Conservation (phyloP, 23 red algal species). For the Agarophyton chilense region DNA sequence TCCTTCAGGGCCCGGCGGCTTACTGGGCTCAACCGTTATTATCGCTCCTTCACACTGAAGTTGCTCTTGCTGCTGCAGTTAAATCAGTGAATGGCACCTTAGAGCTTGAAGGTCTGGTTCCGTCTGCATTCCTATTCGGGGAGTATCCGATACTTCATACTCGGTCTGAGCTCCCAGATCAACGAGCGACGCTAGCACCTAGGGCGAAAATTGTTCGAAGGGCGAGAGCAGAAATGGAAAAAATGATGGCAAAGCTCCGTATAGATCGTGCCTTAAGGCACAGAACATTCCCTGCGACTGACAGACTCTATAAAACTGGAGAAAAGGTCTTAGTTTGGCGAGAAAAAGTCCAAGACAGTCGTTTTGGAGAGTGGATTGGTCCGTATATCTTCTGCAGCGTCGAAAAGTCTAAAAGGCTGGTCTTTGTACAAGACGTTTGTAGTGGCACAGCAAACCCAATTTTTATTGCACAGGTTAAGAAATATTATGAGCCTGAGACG, state of each 20-base stretch:
- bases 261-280: background rate
- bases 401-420: slow-evolving; percentile 6
- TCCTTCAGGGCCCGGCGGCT: no score
- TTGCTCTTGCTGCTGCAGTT: background rate
- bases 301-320: background rate
- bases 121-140: slow-evolving; percentile 14
- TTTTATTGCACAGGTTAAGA: background rate
- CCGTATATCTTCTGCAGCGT: background rate
- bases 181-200: background rate
- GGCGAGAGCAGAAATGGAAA: background rate
- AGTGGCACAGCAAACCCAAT: background rate
- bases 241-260: slow-evolving; percentile 8
- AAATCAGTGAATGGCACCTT: slow-evolving; percentile 28
- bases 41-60: no score
- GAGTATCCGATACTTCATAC: slow-evolving; percentile 17
- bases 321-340: slow-evolving; percentile 25
- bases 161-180: no score
- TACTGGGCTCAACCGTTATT: no score
- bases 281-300: background rate
- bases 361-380: slow-evolving; percentile 33
- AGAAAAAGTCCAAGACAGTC: background rate
- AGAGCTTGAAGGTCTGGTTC: slow-evolving; percentile 21
- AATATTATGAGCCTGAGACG: background rate
- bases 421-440: background rate
- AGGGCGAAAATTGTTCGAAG: background rate